phyloP scores from a whole-genome alignment of 345 rosid genomes.

The Camelina neglecta region DNA sequence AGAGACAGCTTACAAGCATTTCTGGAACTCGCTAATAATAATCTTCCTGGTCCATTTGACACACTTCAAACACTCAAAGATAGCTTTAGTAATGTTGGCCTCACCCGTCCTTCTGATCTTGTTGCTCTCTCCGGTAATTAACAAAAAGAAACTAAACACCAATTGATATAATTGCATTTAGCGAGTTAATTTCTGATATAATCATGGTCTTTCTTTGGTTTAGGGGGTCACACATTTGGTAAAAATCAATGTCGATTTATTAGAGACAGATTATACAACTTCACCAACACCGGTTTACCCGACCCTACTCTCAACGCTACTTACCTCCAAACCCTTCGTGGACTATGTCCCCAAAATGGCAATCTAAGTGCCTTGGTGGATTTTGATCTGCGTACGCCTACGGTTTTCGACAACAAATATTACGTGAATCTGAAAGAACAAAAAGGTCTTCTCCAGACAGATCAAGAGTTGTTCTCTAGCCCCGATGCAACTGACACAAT shows the following conservation, averaged over 20 bases:
- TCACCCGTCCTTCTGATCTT: too few species aligned
- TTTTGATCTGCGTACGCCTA: conserved; percentile 58
- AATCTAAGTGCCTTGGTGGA: conserved; percentile 45
- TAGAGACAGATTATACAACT: conserved; percentile 57
- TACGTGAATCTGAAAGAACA: conserved; percentile 48
- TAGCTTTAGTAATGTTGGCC: too few species aligned
- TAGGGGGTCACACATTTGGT: conserved; percentile 72
- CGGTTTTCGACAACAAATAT: conserved; percentile 50
- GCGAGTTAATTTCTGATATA: neutral
- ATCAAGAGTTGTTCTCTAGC: conserved; percentile 66
- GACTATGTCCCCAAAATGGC: conserved; percentile 55
- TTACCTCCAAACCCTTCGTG: conserved; percentile 51
- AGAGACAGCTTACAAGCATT: conserved; percentile 45
- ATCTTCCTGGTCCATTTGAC: too few species aligned
- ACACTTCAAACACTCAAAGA: too few species aligned
- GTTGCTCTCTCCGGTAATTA: conserved; percentile 37
- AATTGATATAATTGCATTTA: neutral
- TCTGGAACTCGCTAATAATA: neutral
- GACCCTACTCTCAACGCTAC: conserved; percentile 55
- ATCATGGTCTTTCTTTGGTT: neutral
- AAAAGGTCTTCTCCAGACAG: conserved; percentile 61
- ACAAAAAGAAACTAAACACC: too few species aligned
- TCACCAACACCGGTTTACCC: conserved; percentile 45
- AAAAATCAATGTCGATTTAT: conserved; percentile 57
- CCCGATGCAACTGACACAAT: conserved; percentile 53